Evolutionary conservation across 495 filamentous ascomycete genomes (phyloP).

Genomic region (Aspergillus incahuasiensis): DNA sequence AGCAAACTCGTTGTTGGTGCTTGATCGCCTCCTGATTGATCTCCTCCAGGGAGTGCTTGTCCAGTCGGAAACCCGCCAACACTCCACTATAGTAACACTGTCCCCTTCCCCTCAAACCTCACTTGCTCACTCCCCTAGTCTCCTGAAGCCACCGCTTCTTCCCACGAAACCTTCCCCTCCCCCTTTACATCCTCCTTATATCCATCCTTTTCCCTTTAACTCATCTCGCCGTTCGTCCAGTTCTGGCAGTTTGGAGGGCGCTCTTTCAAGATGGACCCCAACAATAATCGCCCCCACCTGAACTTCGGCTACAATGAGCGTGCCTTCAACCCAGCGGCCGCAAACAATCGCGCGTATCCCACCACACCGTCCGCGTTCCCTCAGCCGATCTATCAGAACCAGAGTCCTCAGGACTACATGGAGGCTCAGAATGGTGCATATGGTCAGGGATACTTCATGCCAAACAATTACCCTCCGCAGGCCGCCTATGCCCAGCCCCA

Average conservation of each 20-base stretch:
- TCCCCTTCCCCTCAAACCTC: slow-evolving; percentile 9
- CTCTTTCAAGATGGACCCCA: slow-evolving; percentile 45
- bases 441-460: slow-evolving; percentile 61
- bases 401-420: slow-evolving; percentile 52
- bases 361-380: slow-evolving; percentile 96
- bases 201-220: slow-evolving; percentile 8
- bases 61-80: slow-evolving; percentile 1
- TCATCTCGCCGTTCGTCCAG: slow-evolving; percentile 14
- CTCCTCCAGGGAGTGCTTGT: neutral
- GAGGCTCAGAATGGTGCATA: slow-evolving; percentile 47
- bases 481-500: slow-evolving; percentile 57
- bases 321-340: slow-evolving; percentile 50
- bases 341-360: slow-evolving; percentile 80
- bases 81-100: slow-evolving; percentile 5
- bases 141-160: slow-evolving; percentile 39
- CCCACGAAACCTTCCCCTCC: slow-evolving; percentile 12
- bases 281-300: slow-evolving; percentile 60
- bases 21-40: slow-evolving; percentile 5
- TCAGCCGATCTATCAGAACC: slow-evolving; percentile 74
- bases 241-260: slow-evolving; percentile 12
- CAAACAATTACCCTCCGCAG: slow-evolving; percentile 50
- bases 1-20: neutral
- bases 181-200: slow-evolving; percentile 17
- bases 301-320: slow-evolving; percentile 66
- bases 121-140: slow-evolving; percentile 11